Conservation (phyloP, 2,329 filamentous ascomycete genomes). For the Periconia digitata region DNA sequence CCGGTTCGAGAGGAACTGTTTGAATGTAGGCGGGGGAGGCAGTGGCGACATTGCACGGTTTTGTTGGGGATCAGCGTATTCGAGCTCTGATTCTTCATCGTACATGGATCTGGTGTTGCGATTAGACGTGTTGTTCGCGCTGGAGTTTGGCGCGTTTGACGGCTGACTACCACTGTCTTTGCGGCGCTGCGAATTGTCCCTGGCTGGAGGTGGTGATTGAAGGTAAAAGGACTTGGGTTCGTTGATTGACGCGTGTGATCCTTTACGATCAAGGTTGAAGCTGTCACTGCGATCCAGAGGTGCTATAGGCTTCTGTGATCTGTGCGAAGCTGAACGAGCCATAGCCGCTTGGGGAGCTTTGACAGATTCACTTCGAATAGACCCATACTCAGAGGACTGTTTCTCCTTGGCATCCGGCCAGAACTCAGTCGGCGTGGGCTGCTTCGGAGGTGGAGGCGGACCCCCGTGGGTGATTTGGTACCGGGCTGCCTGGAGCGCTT, state of each 20-base stretch:
- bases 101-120: constrained; percentile 34
- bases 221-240: constrained; percentile 29
- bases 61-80: constrained; percentile 20
- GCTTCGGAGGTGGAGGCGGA: constrained; percentile 25
- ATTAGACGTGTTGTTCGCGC: constrained; percentile 30
- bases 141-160: constrained; percentile 32
- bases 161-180: constrained; percentile 34
- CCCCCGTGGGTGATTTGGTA: constrained; percentile 24
- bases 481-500: constrained; percentile 29
- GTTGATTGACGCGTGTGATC: constrained; percentile 8
- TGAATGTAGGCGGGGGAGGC: constrained; percentile 40
- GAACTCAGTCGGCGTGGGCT: constrained; percentile 16
- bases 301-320: constrained; percentile 32
- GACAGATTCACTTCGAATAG: constrained; percentile 24
- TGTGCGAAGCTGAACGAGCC: constrained; percentile 29
- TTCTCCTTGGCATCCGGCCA: constrained; percentile 29
- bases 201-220: constrained; percentile 18
- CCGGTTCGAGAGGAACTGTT: constrained; percentile 42
- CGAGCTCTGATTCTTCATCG: constrained; percentile 24
- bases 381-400: constrained; percentile 20
- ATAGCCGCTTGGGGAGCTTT: constrained; percentile 28
- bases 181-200: constrained; percentile 31
- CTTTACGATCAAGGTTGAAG: constrained; percentile 19
- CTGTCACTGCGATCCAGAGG: constrained; percentile 32
- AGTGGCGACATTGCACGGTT: constrained; percentile 20